phyloP scores from a whole-genome alignment of 805 yeast species.

The Kuraishia hungarica region DNA sequence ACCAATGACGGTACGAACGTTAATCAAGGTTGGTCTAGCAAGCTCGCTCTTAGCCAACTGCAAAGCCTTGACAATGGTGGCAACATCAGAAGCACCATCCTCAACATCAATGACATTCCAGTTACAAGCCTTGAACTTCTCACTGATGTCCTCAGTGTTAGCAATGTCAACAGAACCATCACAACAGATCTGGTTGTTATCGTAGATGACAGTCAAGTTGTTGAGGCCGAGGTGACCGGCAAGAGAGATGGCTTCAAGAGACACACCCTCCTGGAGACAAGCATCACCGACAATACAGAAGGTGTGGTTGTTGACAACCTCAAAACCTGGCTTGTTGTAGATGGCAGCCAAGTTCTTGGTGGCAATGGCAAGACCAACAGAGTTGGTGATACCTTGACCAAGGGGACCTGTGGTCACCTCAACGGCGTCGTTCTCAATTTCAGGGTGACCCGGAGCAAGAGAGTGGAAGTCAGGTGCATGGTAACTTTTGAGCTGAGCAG shows the following conservation, averaged over 20 bases:
- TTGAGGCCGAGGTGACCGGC: conserved; percentile 30
- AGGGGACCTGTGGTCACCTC: conserved; percentile 32
- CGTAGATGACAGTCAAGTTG: conserved; percentile 27
- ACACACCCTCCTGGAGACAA: conserved; percentile 31
- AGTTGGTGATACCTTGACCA: conserved; percentile 32
- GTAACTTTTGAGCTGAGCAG: conserved; percentile 25
- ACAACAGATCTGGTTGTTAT: conserved; percentile 27
- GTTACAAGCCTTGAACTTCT: conserved; percentile 24
- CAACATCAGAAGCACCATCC: conserved; percentile 23
- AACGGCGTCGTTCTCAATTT: conserved; percentile 25
- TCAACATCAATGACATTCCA: conserved; percentile 28
- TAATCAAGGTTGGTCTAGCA: conserved; percentile 26
- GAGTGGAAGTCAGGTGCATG: conserved; percentile 17
- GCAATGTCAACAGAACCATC: conserved; percentile 28
- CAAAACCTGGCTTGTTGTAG: conserved; percentile 25
- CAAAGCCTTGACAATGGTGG: conserved; percentile 23
- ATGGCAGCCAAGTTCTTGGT: conserved; percentile 23
- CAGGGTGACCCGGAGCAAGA: conserved; percentile 32
- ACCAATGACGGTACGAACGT: conserved; percentile 26
- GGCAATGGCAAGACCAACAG: conserved; percentile 31
- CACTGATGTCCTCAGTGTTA: conserved; percentile 24
- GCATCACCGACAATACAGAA: conserved; percentile 30
- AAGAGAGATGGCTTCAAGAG: conserved; percentile 27
- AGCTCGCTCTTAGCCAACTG: conserved; percentile 19
- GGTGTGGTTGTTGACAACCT: conserved; percentile 20